Evolutionary conservation across 139 green algal genomes (phyloP), one percentile per base, ranked within the genome.

Genomic region (Dunaliella primolecta): DNA sequence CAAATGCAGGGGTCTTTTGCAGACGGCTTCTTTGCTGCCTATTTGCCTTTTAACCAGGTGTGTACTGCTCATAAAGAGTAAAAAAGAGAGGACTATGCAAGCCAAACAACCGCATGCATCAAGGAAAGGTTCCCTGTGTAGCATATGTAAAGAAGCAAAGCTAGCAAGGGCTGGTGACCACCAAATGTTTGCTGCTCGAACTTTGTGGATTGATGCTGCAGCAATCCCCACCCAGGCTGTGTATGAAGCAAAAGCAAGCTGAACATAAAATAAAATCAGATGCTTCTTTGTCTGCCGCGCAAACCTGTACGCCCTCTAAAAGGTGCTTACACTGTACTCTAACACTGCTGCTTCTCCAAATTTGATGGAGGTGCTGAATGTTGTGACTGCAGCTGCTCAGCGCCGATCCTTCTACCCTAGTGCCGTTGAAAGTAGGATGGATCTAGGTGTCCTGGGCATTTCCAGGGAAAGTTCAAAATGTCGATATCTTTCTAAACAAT

Each of bases 1-100:
- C n/a, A n/a, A n/a, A n/a, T n/a, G 86, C 90, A 96, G 93, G 94
- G 95, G 1, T 95, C 90, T 27, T 89, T 98, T 36, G 82, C 82
- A 0, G 83, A 88, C 0, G 88, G 93, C 71, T 89, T 89, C 2
- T 98, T 97, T 89, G 89, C 87, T 24, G 89, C 90, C 0, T 97
- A 95, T 83, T 86, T 89, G 55, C 91, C 93, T 0, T 88, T 83
- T 57, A 75, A 87, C 55, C 81, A 87, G 78, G 72, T 72, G n/a
- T 29, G 80, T 36, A 20, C 15, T 37, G 3, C 27, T 11, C 71
- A 15, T 3, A 3, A 34, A 30, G 25, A 34, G 21, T 29, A 23
- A 35, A n/a, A n/a, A n/a, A n/a, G n/a, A n/a, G n/a, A n/a, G n/a
- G n/a, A n/a, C n/a, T n/a, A n/a, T n/a, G n/a, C n/a, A n/a, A n/a